Conservation (phyloP, 2,329 filamentous ascomycete genomes). For the Pseudopithomyces chartarum region DNA sequence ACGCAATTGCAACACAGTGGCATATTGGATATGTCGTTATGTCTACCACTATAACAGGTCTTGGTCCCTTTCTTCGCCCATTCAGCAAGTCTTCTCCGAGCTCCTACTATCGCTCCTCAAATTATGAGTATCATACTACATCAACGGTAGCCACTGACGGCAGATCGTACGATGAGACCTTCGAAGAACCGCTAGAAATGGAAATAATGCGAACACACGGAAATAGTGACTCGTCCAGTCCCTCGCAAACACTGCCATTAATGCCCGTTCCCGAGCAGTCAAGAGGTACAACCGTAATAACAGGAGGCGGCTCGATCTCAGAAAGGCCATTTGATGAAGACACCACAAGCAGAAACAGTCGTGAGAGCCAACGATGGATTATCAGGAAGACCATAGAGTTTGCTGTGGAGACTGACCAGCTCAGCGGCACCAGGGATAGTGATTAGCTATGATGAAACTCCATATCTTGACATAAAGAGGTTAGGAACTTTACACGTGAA, state of each 20-base stretch:
- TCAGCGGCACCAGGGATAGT: slow-evolving; percentile 7
- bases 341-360: slow-evolving; percentile 14
- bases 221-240: too few relatives aligned
- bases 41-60: slow-evolving; percentile 35
- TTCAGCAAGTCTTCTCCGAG: slow-evolving; percentile 19
- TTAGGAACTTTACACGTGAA: too few relatives aligned
- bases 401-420: slow-evolving; percentile 32
- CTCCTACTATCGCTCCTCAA: background rate
- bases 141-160: background rate
- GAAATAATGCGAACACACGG: too few relatives aligned
- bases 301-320: slow-evolving; percentile 23
- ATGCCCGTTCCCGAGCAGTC: too few relatives aligned
- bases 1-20: slow-evolving; percentile 39
- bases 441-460: too few relatives aligned
- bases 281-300: too few relatives aligned
- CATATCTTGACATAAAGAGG: too few relatives aligned
- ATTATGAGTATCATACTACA: too few relatives aligned
- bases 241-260: too few relatives aligned
- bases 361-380: slow-evolving; percentile 24
- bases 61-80: slow-evolving; percentile 40
- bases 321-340: slow-evolving; percentile 24
- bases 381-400: slow-evolving; percentile 40
- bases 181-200: too few relatives aligned
- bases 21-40: slow-evolving; percentile 45
- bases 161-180: background rate